These are phyloP conservation scores for Filobasidium uniguttulatum DNA, from an alignment of 1,284 basidiomycete genomes.

Conservation along the genomic window DNA sequence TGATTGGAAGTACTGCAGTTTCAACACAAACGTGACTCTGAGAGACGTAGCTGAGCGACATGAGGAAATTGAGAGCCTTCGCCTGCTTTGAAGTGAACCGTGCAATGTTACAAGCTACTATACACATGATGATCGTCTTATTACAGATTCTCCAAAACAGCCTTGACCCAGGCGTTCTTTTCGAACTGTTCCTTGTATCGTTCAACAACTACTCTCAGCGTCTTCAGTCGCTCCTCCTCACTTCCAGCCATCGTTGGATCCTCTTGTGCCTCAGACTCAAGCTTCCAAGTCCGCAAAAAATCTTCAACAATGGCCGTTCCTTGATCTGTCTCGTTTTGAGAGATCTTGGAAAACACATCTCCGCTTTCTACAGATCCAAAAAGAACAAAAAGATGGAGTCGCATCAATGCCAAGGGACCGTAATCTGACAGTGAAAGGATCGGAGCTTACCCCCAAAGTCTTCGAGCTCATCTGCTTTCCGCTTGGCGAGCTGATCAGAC, in stretches of 20 bases:
- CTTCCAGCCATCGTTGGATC: slow-evolving; percentile 49
- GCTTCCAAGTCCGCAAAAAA: slow-evolving; percentile 62
- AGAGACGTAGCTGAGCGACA: too few species aligned
- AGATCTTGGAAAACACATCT: slow-evolving; percentile 41
- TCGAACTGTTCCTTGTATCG: slow-evolving; percentile 56
- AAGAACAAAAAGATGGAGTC: neutral
- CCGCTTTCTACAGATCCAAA: slow-evolving; percentile 25
- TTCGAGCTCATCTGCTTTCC: slow-evolving; percentile 92
- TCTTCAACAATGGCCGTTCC: slow-evolving; percentile 70
- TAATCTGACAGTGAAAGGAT: too few species aligned
- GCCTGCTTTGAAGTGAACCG: too few species aligned
- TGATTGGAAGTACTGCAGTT: too few species aligned
- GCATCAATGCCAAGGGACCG: neutral
- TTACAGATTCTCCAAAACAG: slow-evolving; percentile 44
- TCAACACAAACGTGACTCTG: too few species aligned
- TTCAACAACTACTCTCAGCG: slow-evolving; percentile 52
- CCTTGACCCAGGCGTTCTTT: slow-evolving; percentile 61
- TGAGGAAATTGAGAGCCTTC: too few species aligned
- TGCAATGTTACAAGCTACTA: neutral
- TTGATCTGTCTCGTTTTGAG: slow-evolving; percentile 53
- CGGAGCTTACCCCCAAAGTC: slow-evolving; percentile 55
- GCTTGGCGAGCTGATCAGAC: slow-evolving; percentile 60
- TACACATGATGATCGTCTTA: neutral
- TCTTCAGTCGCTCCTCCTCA: slow-evolving; percentile 51
- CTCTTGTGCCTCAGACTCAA: slow-evolving; percentile 32